Evolutionary conservation across 768 basidiomycete species (phyloP).

Genomic region (Asterophora parasitica): DNA sequence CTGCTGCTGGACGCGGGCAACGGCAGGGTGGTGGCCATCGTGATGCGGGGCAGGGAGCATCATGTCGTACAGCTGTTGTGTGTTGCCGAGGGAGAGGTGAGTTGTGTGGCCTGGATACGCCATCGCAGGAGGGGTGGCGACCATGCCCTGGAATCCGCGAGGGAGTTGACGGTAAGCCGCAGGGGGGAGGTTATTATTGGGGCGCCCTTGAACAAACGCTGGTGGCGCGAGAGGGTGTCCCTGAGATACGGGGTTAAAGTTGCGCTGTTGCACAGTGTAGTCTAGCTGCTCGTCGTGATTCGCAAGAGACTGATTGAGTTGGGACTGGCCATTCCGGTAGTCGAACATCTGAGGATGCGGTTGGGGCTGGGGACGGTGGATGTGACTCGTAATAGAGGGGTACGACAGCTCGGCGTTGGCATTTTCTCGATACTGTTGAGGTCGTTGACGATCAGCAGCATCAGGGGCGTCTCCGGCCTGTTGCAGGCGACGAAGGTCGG

Average conservation of each 20-base stretch:
- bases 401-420: slow-evolving; percentile 46
- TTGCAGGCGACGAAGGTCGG: slow-evolving; percentile 72
- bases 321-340: slow-evolving; percentile 39
- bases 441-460: slow-evolving; percentile 37
- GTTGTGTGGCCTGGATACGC: slow-evolving; percentile 55
- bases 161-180: slow-evolving; percentile 59
- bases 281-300: slow-evolving; percentile 51
- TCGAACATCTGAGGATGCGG: slow-evolving; percentile 44
- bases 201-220: slow-evolving; percentile 49
- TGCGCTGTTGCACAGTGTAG: slow-evolving; percentile 54
- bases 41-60: slow-evolving; percentile 54
- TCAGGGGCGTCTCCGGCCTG: slow-evolving; percentile 51
- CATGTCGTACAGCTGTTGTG: slow-evolving; percentile 80
- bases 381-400: slow-evolving; percentile 60
- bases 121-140: slow-evolving; percentile 50
- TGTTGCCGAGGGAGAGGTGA: slow-evolving; percentile 66
- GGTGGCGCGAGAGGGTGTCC: slow-evolving; percentile 28
- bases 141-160: slow-evolving; percentile 49
- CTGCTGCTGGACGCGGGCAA: slow-evolving; percentile 76
- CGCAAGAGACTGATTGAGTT: slow-evolving; percentile 22
- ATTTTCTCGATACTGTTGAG: slow-evolving; percentile 46
- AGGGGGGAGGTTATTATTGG: slow-evolving; percentile 40
- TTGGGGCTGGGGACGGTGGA: slow-evolving; percentile 49
- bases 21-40: slow-evolving; percentile 58
- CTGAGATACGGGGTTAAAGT: slow-evolving; percentile 42